Conservation (phyloP, 306 rosid species). For the Cercis canadensis region DNA sequence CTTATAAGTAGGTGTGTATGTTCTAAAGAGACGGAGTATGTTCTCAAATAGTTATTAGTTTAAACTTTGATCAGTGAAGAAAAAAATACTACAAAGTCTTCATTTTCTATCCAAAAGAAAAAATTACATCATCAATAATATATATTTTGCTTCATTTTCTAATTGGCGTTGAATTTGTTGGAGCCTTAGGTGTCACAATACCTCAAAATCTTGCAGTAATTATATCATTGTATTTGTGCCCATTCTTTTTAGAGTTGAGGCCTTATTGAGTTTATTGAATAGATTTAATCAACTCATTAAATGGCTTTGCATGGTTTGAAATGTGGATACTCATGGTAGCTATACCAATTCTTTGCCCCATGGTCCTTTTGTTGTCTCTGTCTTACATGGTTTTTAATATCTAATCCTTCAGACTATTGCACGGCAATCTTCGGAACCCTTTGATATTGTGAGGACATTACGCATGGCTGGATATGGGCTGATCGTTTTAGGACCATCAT, state of each 20-base stretch:
- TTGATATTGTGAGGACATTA: constrained; percentile 71
- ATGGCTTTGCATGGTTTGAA: constrained; percentile 25
- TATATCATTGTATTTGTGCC: not conserved
- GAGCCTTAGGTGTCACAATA: constrained; percentile 6
- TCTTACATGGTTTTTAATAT: constrained; percentile 24
- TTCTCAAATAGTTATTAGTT: constrained; percentile 8
- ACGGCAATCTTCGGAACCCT: constrained; percentile 48
- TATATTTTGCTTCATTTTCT: constrained; percentile 9
- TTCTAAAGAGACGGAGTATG: constrained; percentile 17
- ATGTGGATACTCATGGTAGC: not conserved
- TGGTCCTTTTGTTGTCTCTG: constrained; percentile 21
- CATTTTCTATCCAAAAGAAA: not conserved
- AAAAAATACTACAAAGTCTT: not conserved
- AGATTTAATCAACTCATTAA: constrained; percentile 15
- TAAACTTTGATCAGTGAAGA: not conserved
- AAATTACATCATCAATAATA: not conserved
- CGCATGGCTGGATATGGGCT: constrained; percentile 93
- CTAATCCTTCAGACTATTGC: constrained; percentile 58
- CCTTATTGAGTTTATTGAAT: constrained; percentile 22
- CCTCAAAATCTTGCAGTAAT: constrained; percentile 16
- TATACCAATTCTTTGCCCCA: not conserved
- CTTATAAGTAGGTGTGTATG: constrained; percentile 3
- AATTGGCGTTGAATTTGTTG: constrained; percentile 8
- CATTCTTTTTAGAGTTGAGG: constrained; percentile 15
- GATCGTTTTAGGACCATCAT: constrained; percentile 81